A percentile compares a stretch with the other conserved stretches of the same genome.
Conservation (phyloP, 768 basidiomycete species). For the Kwoniella newhampshirensis region DNA sequence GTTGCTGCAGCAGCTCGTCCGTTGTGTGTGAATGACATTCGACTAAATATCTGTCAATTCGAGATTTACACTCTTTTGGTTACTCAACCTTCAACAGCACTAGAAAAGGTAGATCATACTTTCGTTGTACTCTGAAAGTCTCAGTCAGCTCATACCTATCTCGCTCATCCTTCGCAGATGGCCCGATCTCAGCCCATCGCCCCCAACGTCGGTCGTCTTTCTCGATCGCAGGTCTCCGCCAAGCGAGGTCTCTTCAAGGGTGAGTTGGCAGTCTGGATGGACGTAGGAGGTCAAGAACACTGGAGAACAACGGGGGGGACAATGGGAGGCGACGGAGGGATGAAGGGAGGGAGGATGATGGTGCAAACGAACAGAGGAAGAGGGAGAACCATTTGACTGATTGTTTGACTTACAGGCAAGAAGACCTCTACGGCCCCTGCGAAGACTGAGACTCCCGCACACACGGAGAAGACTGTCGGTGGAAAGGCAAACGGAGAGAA, state of each 20-base stretch:
- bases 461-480: constrained; percentile 74
- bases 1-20: no score
- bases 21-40: no score
- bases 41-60: constrained; percentile 13
- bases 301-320: constrained; percentile 1
- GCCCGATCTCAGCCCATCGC: constrained; percentile 68
- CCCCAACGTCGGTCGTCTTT: constrained; percentile 76
- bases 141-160: constrained; percentile 2
- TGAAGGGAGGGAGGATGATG: not conserved
- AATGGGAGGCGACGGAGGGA: not conserved
- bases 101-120: constrained; percentile 12
- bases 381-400: not conserved
- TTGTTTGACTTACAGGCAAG: constrained; percentile 55
- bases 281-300: constrained; percentile 1
- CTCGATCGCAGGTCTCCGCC: constrained; percentile 75
- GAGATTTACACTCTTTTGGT: constrained; percentile 8
- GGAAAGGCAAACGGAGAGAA: constrained; percentile 88
- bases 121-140: not conserved
- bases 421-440: constrained; percentile 64
- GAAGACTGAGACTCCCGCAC: constrained; percentile 62
- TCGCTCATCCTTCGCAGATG: constrained; percentile 40
- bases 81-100: constrained; percentile 24
- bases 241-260: constrained; percentile 84
- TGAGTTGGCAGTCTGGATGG: constrained; percentile 24
- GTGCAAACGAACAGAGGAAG: not conserved